Percentiles rank a stretch among this genome's conserved stretches.
These are phyloP conservation scores for Hyaloperonospora arabidopsidis DNA, from an alignment of 352 stramenopile species.

Conservation along the genomic window DNA sequence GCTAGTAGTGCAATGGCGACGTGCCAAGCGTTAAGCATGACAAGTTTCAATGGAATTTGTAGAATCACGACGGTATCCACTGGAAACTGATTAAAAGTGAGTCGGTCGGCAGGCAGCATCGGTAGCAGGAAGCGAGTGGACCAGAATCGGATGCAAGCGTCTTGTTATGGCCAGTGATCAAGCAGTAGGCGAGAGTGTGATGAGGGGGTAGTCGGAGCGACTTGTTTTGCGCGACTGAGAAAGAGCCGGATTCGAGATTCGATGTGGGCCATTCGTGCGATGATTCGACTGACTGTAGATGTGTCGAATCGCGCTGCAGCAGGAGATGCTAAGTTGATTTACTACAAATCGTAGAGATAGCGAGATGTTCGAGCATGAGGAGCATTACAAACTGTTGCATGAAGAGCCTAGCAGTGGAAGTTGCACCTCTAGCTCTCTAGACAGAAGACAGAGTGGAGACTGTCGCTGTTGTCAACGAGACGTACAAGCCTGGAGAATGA, in stretches of 20 bases:
- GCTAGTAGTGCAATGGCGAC: constrained; percentile 22
- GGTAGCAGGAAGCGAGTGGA: constrained; percentile 1
- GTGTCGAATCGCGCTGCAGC: too few relatives aligned
- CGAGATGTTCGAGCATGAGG: too few relatives aligned
- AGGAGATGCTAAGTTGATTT: too few relatives aligned
- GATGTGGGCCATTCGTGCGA: too few relatives aligned
- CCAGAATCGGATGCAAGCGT: constrained; percentile 7
- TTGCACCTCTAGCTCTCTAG: too few relatives aligned
- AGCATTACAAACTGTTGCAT: too few relatives aligned
- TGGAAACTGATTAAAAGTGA: constrained; percentile 16
- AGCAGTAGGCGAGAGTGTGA: not conserved
- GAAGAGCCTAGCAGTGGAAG: too few relatives aligned
- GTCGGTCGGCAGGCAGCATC: constrained; percentile 7
- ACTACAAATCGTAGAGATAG: too few relatives aligned
- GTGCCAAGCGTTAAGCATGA: constrained; percentile 45
- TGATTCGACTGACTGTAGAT: too few relatives aligned
- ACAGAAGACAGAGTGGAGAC: too few relatives aligned
- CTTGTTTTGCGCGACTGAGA: not conserved
- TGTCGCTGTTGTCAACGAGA: too few relatives aligned
- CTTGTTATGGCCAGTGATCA: constrained; percentile 2
- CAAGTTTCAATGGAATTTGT: constrained; percentile 3
- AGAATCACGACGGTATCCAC: constrained; percentile 3
- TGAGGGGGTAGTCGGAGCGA: not conserved
- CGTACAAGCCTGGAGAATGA: too few relatives aligned
- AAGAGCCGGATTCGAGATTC: not conserved